phyloP scores from a whole-genome alignment of 768 basidiomycete species.

The Termitomyces sp. region DNA sequence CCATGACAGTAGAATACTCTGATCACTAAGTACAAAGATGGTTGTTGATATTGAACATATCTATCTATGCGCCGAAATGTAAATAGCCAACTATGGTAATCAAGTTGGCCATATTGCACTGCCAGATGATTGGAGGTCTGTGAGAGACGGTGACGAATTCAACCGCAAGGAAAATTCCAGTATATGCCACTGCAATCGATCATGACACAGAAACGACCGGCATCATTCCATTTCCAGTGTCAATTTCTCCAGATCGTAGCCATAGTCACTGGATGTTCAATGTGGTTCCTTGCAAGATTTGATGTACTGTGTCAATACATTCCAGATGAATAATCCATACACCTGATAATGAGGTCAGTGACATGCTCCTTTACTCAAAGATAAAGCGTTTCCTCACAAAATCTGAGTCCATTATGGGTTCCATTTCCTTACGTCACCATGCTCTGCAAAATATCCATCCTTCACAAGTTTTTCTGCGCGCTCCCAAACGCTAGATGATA shows the following conservation, averaged over 20 bases:
- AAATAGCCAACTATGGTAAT: too few species aligned
- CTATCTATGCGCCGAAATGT: too few species aligned
- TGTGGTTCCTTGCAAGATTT: neutral
- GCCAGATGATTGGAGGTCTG: too few species aligned
- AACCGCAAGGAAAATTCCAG: too few species aligned
- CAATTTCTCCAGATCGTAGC: neutral
- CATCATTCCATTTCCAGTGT: neutral
- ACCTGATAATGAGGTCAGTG: neutral
- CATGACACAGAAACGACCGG: neutral
- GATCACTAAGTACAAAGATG: too few species aligned
- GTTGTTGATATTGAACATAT: too few species aligned
- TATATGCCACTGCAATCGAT: neutral
- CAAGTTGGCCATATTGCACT: too few species aligned
- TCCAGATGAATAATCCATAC: neutral
- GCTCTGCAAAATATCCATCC: neutral
- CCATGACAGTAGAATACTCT: too few species aligned
- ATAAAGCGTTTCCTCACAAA: neutral
- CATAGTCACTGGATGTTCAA: neutral
- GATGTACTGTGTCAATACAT: neutral
- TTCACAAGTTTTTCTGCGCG: neutral
- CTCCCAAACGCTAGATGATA: conserved; percentile 18
- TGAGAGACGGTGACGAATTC: too few species aligned
- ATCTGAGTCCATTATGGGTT: neutral
- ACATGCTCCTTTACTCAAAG: neutral
- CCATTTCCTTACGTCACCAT: neutral